Evolutionary conservation across 805 yeast species (phyloP).

Genomic region (Scheffersomyces coipomensis): DNA sequence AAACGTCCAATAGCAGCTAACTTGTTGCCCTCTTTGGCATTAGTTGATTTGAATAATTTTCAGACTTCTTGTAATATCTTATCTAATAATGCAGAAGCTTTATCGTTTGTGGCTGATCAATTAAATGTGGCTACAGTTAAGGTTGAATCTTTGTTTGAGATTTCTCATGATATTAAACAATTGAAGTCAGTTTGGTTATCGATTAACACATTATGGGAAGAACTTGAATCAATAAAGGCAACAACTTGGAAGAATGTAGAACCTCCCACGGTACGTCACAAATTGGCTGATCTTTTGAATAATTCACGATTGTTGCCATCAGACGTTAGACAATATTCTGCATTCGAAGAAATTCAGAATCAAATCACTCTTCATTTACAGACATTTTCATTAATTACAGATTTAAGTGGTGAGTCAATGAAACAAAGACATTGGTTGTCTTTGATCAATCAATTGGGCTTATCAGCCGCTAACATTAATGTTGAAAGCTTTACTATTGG

Average conservation of each 20-base stretch:
- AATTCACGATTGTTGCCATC: conserved; percentile 53
- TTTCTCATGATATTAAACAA: conserved; percentile 52
- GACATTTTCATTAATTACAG: conserved; percentile 36
- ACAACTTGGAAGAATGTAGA: conserved; percentile 50
- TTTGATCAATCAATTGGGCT: conserved; percentile 36
- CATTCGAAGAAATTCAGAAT: conserved; percentile 58
- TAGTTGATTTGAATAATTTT: conserved; percentile 31
- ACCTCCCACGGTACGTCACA: conserved; percentile 42
- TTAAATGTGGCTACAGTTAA: conserved; percentile 30
- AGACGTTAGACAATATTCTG: conserved; percentile 63
- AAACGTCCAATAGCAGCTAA: conserved; percentile 47
- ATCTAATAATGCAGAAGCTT: conserved; percentile 19
- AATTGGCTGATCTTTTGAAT: conserved; percentile 50
- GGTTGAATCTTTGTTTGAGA: conserved; percentile 22
- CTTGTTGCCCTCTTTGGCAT: conserved; percentile 42
- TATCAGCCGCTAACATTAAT: conserved; percentile 15
- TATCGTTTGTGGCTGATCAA: conserved; percentile 18
- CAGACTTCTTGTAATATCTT: conserved; percentile 8
- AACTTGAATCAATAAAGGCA: conserved; percentile 40
- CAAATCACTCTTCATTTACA: conserved; percentile 40
- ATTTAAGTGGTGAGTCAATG: conserved; percentile 56
- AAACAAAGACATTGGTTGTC: conserved; percentile 66
- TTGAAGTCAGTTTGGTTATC: conserved; percentile 64
- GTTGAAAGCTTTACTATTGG: conserved; percentile 44
- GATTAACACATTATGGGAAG: conserved; percentile 49